Evolutionary conservation across 352 stramenopile genomes (phyloP).

Genomic region (Aphanomyces stellatus): DNA sequence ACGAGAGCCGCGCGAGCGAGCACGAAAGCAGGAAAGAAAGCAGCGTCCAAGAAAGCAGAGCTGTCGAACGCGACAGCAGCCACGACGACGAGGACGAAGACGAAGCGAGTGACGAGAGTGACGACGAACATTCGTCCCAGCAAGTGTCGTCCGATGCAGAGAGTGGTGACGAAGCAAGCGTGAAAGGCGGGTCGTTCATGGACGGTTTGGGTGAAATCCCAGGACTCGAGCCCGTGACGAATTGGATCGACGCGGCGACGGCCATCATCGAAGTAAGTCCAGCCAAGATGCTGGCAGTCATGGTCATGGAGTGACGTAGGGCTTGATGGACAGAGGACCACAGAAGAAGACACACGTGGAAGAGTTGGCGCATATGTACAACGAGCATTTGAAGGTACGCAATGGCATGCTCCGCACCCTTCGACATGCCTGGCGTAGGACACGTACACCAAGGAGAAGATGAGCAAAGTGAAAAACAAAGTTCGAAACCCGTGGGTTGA

Average conservation of each 20-base stretch:
- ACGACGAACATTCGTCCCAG: too few relatives aligned
- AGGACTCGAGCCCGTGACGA: conserved; percentile 1
- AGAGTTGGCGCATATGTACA: conserved; percentile 3
- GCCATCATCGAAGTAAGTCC: conserved; percentile 3
- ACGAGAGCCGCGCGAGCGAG: neutral
- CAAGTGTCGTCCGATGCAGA: too few relatives aligned
- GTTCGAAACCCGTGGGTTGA: too few relatives aligned
- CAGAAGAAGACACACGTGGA: conserved; percentile 11
- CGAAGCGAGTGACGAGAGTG: conserved; percentile 10
- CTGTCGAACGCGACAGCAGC: neutral
- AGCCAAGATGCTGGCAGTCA: neutral
- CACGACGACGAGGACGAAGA: neutral
- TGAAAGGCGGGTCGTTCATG: neutral
- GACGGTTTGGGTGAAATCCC: conserved; percentile 4
- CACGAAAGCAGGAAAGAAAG: neutral
- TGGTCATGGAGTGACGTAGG: neutral
- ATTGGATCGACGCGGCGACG: conserved; percentile 18
- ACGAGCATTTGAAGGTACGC: conserved; percentile 6
- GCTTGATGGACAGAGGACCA: conserved; percentile 7
- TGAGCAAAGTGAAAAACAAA: conserved; percentile 13
- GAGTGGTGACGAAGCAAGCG: neutral
- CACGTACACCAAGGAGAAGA: conserved; percentile 16
- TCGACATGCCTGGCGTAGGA: neutral
- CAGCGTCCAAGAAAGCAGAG: neutral
- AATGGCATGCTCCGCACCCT: neutral